Evolutionary conservation across 495 filamentous ascomycete species (phyloP), one percentile per base, ranked within the genome.

Genomic region (Penicillium crystallinum): DNA sequence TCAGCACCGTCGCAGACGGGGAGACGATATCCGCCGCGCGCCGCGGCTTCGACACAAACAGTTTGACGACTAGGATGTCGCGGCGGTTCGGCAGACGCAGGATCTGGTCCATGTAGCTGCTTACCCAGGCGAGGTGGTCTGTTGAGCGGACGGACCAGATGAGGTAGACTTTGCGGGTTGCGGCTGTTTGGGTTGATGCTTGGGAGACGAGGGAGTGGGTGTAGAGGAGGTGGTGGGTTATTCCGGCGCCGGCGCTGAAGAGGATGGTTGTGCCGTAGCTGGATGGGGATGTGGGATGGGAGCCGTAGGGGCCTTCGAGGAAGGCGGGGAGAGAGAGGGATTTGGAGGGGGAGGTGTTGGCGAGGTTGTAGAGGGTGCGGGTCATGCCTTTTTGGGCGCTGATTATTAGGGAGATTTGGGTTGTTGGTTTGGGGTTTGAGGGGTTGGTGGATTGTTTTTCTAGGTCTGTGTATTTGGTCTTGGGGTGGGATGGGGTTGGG

Each of bases 61-160:
- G 75, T 74, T 90, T 82, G 50, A 97, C 85, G 36, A 82, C 80
- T 35, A 98, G 81, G 3, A 91, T 80, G 22, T 97, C 89, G 22
- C 90, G 81, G 0, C 93, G 83, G 40, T 77, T 79, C 8, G 90
- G 88, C 76, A 97, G 88, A 2, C 81, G 81, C 31, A 98, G 78
- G 53, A 97, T 92, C 63, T 88, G 77, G 54, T 95, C 92, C 93
- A 98, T 98, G 89, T 88, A 98, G 7, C 86, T 82, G 6, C 88
- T 81, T 36, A 97, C 89, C 93, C 93, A 98, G 62, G 91, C 84
- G 22, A 98, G 79, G 56, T 91, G 87, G 49, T 97, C 92, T 21
- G 86, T 88, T 35, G 78, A 87, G 57, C 92, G 89, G 46, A 98
- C 88, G 39, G 86, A 84, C 93, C 93, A 98, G 41, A 96, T 82